Conservation (phyloP, 306 rosid genomes). For the Phaseolus lunatus region DNA sequence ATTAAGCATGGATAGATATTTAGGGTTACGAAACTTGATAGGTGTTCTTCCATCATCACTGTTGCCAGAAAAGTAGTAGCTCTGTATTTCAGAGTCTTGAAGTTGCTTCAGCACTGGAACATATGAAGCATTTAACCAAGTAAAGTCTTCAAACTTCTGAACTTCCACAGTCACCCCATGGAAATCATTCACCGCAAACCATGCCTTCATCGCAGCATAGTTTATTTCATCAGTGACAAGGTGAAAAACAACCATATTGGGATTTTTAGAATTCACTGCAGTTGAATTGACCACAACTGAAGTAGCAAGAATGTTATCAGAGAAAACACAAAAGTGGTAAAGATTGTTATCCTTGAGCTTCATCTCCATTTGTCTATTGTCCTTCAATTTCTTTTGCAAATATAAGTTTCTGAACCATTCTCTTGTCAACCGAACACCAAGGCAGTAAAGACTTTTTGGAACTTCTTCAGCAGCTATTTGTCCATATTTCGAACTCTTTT, state of each 20-base stretch:
- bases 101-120: conserved; percentile 96
- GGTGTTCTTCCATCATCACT: conserved; percentile 73
- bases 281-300: conserved; percentile 93
- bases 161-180: conserved; percentile 78
- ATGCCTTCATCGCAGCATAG: conserved; percentile 86
- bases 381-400: conserved; percentile 64
- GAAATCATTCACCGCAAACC: conserved; percentile 77
- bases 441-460: conserved; percentile 86
- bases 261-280: conserved; percentile 67
- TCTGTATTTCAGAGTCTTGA: conserved; percentile 89
- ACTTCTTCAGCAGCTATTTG: conserved; percentile 96
- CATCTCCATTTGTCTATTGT: conserved; percentile 63
- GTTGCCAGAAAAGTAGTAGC: conserved; percentile 86
- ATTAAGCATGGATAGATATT: conserved; percentile 92
- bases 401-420: conserved; percentile 73
- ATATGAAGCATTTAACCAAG: conserved; percentile 88
- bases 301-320: conserved; percentile 88
- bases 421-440: conserved; percentile 80
- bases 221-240: conserved; percentile 88
- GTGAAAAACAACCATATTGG: conserved; percentile 79
- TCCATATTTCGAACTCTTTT: conserved; percentile 88
- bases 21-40: conserved; percentile 92
- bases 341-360: conserved; percentile 74
- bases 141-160: conserved; percentile 81
- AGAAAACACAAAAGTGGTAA: conserved; percentile 83